phyloP scores from a whole-genome alignment of 495 filamentous ascomycete species.

The Bathelium albidoporum region DNA sequence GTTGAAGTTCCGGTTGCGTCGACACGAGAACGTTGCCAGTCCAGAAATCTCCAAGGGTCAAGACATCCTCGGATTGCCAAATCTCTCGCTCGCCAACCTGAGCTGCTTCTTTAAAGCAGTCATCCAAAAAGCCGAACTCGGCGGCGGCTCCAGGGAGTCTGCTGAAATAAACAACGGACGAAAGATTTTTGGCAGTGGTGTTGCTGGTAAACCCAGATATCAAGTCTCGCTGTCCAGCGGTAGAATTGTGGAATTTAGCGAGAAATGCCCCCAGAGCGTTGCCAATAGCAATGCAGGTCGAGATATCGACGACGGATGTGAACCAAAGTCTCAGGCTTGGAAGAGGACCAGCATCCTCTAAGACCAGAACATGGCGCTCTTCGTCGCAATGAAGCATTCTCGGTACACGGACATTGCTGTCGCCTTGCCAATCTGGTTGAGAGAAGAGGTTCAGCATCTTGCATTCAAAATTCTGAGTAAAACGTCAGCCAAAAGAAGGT shows the following conservation, averaged over 20 bases:
- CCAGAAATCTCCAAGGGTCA: conserved; percentile 9
- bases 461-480: background rate
- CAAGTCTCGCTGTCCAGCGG: background rate
- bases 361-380: background rate
- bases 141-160: background rate
- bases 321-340: conserved; percentile 6
- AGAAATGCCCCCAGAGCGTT: conserved; percentile 3
- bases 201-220: background rate
- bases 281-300: background rate
- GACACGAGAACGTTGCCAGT: conserved; percentile 11
- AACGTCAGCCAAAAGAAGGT: background rate
- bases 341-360: conserved; percentile 7
- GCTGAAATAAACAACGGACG: background rate
- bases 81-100: conserved; percentile 6
- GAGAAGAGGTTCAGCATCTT: background rate
- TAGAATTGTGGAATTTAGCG: conserved; percentile 6
- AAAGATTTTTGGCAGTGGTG: conserved; percentile 1
- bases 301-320: background rate
- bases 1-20: background rate
- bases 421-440: background rate
- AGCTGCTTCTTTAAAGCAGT: conserved; percentile 7
- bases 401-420: background rate
- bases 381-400: background rate
- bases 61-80: conserved; percentile 2
- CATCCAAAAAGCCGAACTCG: conserved; percentile 5